These are phyloP conservation scores for Polytrichum formosum DNA, from an alignment of 225 moss, liverwort and hornwort genomes.

Conservation along the genomic window DNA sequence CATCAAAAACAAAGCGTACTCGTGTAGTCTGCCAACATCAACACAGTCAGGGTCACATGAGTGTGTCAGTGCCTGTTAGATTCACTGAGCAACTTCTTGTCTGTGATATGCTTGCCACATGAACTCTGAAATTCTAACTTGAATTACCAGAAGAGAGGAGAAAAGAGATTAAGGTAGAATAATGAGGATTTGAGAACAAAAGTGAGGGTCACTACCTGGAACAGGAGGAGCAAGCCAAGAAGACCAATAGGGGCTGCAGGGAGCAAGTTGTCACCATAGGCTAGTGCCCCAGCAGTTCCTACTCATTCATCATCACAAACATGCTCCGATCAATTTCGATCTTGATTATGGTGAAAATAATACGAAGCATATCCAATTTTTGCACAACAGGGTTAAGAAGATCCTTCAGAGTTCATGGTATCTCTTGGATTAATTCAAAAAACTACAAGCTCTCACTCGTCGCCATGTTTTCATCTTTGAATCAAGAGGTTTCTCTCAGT, in stretches of 20 bases:
- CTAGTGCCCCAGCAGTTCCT: slow-evolving; percentile 65
- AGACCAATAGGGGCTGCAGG: slow-evolving; percentile 72
- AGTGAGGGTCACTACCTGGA: slow-evolving; percentile 49
- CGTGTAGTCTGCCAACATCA: slow-evolving; percentile 56
- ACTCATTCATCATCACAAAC: neutral
- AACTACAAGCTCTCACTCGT: slow-evolving; percentile 2
- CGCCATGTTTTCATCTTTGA: neutral
- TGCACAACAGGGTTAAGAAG: neutral
- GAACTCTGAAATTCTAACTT: no score
- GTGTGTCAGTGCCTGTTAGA: neutral
- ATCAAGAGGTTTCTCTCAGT: neutral
- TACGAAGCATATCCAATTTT: no score
- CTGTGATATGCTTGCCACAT: no score
- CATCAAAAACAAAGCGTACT: slow-evolving; percentile 73
- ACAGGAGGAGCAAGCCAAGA: slow-evolving; percentile 69
- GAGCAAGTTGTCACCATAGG: slow-evolving; percentile 56
- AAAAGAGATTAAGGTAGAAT: no score
- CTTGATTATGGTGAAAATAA: no score
- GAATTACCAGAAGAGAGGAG: no score
- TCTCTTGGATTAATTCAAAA: neutral
- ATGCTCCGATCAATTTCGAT: no score
- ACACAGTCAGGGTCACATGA: slow-evolving; percentile 4
- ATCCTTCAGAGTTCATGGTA: neutral
- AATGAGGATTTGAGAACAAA: neutral
- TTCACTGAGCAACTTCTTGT: no score